phyloP scores from a whole-genome alignment of 2,329 filamentous ascomycete genomes.

The Talaromyces sp. region DNA sequence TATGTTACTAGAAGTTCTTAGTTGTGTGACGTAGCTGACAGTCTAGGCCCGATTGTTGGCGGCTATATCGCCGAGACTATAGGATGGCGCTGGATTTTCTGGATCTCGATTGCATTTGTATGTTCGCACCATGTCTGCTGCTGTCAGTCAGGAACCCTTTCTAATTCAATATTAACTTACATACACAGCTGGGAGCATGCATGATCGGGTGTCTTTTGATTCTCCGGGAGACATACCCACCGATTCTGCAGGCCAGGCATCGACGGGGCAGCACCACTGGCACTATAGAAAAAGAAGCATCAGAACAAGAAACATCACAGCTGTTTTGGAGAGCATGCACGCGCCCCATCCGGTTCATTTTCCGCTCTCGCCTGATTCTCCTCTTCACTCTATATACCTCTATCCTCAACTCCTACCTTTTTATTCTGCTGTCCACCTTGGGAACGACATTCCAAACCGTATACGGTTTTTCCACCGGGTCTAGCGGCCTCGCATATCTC shows the following conservation, averaged over 20 bases:
- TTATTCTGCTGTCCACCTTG: conserved; percentile 81
- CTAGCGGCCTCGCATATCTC: conserved; percentile 72
- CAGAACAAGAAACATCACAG: conserved; percentile 42
- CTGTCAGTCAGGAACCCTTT: not conserved
- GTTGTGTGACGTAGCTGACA: conserved; percentile 47
- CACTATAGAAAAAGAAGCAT: conserved; percentile 43
- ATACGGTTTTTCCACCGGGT: conserved; percentile 54
- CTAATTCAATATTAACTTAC: not conserved
- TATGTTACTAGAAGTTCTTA: conserved; percentile 44
- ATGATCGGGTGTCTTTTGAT: conserved; percentile 39
- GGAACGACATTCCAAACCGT: conserved; percentile 66
- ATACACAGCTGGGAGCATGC: not conserved
- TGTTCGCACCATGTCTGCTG: conserved; percentile 49
- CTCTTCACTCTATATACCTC: conserved; percentile 66
- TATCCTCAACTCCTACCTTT: conserved; percentile 73
- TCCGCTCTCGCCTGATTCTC: conserved; percentile 39
- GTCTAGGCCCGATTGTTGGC: conserved; percentile 60
- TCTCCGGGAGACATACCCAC: conserved; percentile 37
- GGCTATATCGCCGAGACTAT: conserved; percentile 60
- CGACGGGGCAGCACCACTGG: not conserved
- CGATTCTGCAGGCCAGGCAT: not conserved
- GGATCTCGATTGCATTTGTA: conserved; percentile 57
- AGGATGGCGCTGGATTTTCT: conserved; percentile 71
- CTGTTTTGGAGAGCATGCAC: conserved; percentile 55
- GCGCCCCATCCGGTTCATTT: conserved; percentile 60